Evolutionary conservation across 2,329 filamentous ascomycete genomes (phyloP).

Genomic region (Aureobasidium namibiae): DNA sequence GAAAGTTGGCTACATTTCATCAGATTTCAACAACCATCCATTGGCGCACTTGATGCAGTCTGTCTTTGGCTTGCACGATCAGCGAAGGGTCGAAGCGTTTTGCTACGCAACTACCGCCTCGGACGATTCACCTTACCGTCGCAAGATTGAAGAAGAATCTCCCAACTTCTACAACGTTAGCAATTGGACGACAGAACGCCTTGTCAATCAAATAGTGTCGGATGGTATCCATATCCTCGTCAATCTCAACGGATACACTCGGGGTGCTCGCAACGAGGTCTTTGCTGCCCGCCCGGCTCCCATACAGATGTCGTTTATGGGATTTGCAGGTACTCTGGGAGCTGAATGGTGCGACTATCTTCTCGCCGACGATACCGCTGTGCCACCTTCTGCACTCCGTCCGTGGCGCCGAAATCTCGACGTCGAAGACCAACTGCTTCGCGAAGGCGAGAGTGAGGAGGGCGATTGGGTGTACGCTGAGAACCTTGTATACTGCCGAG

Average conservation of each 20-base stretch:
- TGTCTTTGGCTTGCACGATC: slow-evolving; percentile 85
- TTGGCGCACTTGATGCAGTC: slow-evolving; percentile 97
- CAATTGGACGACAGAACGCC: slow-evolving; percentile 71
- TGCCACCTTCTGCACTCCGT: slow-evolving; percentile 72
- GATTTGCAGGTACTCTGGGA: slow-evolving; percentile 89
- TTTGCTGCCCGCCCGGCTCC: slow-evolving; percentile 92
- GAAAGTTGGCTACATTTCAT: slow-evolving; percentile 94
- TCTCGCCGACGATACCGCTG: slow-evolving; percentile 77
- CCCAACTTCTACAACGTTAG: slow-evolving; percentile 87
- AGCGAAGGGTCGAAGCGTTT: slow-evolving; percentile 65
- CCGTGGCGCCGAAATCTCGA: slow-evolving; percentile 68
- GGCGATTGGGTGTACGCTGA: slow-evolving; percentile 88
- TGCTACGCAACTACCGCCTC: slow-evolving; percentile 94
- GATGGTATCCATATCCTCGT: slow-evolving; percentile 92
- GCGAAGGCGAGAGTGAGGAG: slow-evolving; percentile 51
- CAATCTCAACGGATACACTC: slow-evolving; percentile 96
- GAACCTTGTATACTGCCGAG: slow-evolving; percentile 87
- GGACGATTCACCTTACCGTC: slow-evolving; percentile 79
- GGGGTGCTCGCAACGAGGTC: slow-evolving; percentile 93
- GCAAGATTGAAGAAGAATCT: slow-evolving; percentile 87
- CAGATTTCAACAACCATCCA: slow-evolving; percentile 98
- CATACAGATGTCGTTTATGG: slow-evolving; percentile 99
- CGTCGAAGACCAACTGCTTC: slow-evolving; percentile 57
- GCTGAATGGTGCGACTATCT: slow-evolving; percentile 99
- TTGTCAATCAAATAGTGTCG: slow-evolving; percentile 76